Percentiles rank a stretch among this genome's conserved stretches.
Evolutionary conservation across 2,329 filamentous ascomycete species (phyloP).

Genomic region (Tolypocladium pustulatum): DNA sequence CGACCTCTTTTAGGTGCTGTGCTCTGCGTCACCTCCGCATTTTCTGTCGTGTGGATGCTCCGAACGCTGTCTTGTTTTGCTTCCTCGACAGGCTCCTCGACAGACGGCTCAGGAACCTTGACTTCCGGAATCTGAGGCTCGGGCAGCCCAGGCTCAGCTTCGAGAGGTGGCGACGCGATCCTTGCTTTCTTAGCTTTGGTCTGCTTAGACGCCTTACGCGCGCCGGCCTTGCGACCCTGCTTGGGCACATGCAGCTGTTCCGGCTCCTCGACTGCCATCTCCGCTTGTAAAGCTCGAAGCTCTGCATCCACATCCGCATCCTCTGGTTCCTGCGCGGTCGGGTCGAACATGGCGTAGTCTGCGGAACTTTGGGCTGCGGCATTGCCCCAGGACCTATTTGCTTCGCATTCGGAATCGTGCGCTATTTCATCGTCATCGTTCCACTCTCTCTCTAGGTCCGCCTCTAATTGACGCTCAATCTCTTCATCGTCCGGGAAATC

Average conservation of each 20-base stretch:
- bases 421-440: constrained; percentile 42
- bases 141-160: constrained; percentile 2
- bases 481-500: constrained; percentile 50
- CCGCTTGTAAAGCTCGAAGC: constrained; percentile 35
- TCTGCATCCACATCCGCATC: constrained; percentile 42
- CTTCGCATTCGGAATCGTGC: constrained; percentile 35
- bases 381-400: constrained; percentile 16
- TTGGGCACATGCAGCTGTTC: constrained; percentile 35
- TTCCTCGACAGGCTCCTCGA: constrained; percentile 9
- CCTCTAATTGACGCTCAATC: constrained; percentile 54
- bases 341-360: constrained; percentile 44
- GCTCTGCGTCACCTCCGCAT: constrained; percentile 11
- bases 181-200: constrained; percentile 35
- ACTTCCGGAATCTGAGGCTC: constrained; percentile 8
- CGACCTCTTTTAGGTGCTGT: constrained; percentile 14
- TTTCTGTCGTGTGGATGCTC: constrained; percentile 31
- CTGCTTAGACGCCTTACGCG: constrained; percentile 42
- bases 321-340: constrained; percentile 30
- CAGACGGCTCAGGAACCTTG: background rate
- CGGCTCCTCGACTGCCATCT: constrained; percentile 33
- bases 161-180: constrained; percentile 16
- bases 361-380: constrained; percentile 19
- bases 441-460: constrained; percentile 48
- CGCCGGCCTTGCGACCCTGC: constrained; percentile 42
- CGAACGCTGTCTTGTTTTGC: constrained; percentile 26